phyloP scores from a whole-genome alignment of 805 yeast species.

The Candida coquimbonensis region DNA sequence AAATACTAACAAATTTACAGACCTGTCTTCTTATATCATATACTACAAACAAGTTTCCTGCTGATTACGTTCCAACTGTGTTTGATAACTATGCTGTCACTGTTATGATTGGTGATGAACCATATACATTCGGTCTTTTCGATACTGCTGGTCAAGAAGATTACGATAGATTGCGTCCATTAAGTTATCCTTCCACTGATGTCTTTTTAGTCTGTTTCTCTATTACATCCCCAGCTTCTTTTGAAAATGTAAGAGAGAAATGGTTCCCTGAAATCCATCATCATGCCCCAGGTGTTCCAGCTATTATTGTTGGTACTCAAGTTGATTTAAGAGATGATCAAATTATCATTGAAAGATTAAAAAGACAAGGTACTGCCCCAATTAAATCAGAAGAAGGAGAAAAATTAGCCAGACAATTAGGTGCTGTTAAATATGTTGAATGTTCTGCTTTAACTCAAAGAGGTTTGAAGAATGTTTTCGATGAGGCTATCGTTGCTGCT shows the following conservation, averaged over 20 bases:
- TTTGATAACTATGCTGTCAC: slow-evolving; percentile 94
- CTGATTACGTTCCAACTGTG: slow-evolving; percentile 98
- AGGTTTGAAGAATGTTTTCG: slow-evolving; percentile 96
- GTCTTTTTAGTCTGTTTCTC: slow-evolving; percentile 94
- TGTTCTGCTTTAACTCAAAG: slow-evolving; percentile 97
- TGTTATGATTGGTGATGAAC: slow-evolving; percentile 96
- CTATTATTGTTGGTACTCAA: slow-evolving; percentile 95
- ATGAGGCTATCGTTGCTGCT: slow-evolving; percentile 97
- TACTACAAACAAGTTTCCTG: slow-evolving; percentile 95
- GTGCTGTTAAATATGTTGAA: slow-evolving; percentile 95
- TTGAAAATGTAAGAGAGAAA: slow-evolving; percentile 95
- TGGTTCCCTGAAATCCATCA: slow-evolving; percentile 99
- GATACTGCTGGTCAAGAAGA: slow-evolving; percentile 99
- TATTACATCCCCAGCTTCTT: slow-evolving; percentile 94
- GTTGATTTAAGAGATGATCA: slow-evolving; percentile 92
- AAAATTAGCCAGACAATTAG: slow-evolving; percentile 84
- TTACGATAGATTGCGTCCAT: slow-evolving; percentile 94
- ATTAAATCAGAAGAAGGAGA: slow-evolving; percentile 85
- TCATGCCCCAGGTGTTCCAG: slow-evolving; percentile 97
- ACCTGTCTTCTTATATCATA: slow-evolving; percentile 93
- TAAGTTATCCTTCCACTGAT: slow-evolving; percentile 95
- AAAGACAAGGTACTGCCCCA: slow-evolving; percentile 84
- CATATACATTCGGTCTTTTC: slow-evolving; percentile 92
- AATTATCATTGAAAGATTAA: slow-evolving; percentile 79
- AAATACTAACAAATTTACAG: slow-evolving; percentile 22